Evolutionary conservation across 2,329 filamentous ascomycete genomes (phyloP), one percentile per base, ranked within the genome.

Genomic region (Trichoderma sp.): DNA sequence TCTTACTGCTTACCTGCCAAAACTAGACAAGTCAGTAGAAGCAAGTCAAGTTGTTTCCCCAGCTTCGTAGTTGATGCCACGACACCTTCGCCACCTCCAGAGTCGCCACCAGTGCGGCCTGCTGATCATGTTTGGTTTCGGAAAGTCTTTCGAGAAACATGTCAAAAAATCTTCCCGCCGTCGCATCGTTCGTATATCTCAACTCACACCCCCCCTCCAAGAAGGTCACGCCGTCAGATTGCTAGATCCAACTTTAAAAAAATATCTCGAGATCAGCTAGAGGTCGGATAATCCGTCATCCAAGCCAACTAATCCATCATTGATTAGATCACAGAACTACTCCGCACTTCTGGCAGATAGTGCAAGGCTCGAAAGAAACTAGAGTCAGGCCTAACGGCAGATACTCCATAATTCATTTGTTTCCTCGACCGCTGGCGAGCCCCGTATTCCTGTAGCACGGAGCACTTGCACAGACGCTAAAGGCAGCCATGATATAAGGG

Each of bases 211-310:
- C 34, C 45, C 59, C 27, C n/a, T n/a, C n/a, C 9, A 17, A 59
- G 22, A n/a, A 19, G n/a, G 32, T 32, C 50, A 37, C 27, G 52
- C 39, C 52, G 35, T 39, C 61, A 35, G 37, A 25, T 48, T 34
- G 27, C 50, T 56, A 53, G 61, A 48, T 45, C 37, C 50, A 64
- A 64, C 61, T 56, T 57, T 45, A 54, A 64, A 64, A 45, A 42
- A 34, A 64, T 19, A 64, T n/a, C n/a, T 39, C 27, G 12, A 19
- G 15, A 56, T 64, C 50, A 64, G 19, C 50, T 56, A 64, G 54
- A 13, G 27, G 39, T 64, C 61, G 61, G 61, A 64, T 35, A 64
- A 64, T 48, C 61, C 61, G 61, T 64, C 61, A 56, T 15, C 15
- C 35, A 22, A 8, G 37, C 12, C 34, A 35, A 29, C 39, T 34